Percentiles rank a stretch among this genome's conserved stretches.
These are phyloP conservation scores for Apiospora rasikravindrae DNA, from an alignment of 2,329 filamentous ascomycete species.

Conservation along the genomic window DNA sequence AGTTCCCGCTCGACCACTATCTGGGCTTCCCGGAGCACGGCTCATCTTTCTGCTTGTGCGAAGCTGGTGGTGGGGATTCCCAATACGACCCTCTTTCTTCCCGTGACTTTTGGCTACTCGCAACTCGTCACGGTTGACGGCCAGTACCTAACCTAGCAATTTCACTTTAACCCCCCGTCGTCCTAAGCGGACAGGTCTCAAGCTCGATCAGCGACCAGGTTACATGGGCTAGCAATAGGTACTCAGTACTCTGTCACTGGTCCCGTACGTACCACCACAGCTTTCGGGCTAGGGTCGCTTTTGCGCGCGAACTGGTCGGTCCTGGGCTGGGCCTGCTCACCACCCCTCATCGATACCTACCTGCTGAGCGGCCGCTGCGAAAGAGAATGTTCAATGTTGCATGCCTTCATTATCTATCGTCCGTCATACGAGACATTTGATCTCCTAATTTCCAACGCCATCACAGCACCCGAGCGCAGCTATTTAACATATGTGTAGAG, in stretches of 20 bases:
- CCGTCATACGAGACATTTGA: slow-evolving; percentile 51
- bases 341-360: slow-evolving; percentile 15
- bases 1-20: slow-evolving; percentile 40
- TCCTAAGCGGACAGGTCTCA: slow-evolving; percentile 9
- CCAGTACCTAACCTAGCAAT: slow-evolving; percentile 25
- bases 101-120: slow-evolving; percentile 28
- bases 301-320: slow-evolving; percentile 4
- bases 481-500: slow-evolving; percentile 46
- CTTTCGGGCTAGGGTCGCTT: slow-evolving; percentile 19
- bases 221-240: not conserved
- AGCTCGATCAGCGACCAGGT: slow-evolving; percentile 14
- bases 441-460: slow-evolving; percentile 30
- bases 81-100: slow-evolving; percentile 40
- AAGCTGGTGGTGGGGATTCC: slow-evolving; percentile 44
- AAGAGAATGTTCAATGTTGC: slow-evolving; percentile 16
- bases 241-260: slow-evolving; percentile 26
- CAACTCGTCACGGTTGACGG: slow-evolving; percentile 34
- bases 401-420: slow-evolving; percentile 25
- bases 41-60: slow-evolving; percentile 45
- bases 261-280: slow-evolving; percentile 36
- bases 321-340: not conserved
- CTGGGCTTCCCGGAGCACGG: slow-evolving; percentile 39
- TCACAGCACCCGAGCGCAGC: slow-evolving; percentile 37
- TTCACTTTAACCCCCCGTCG: slow-evolving; percentile 31
- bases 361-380: slow-evolving; percentile 38